A percentile compares a stretch with the other conserved stretches of the same genome.
Conservation (phyloP, 202 grass and related monocot species). For the Bolboschoenoplectus hybrid region DNA sequence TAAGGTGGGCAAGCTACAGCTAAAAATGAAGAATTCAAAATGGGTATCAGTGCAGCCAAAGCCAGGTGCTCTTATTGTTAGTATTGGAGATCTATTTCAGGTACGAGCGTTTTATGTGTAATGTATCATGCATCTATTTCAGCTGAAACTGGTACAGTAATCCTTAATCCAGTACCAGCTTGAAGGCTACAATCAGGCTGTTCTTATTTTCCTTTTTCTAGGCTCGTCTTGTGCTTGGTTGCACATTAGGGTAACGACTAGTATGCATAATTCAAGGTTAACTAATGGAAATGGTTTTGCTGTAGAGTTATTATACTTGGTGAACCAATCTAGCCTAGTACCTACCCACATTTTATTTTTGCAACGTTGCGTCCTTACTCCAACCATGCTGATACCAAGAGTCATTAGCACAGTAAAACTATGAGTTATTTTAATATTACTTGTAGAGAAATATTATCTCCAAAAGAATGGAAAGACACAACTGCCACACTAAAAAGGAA, state of each 20-base stretch:
- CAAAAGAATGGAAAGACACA: conserved; percentile 21
- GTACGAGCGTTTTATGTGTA: conserved; percentile 36
- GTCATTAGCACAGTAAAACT: background rate
- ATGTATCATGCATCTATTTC: background rate
- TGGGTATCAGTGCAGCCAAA: conserved; percentile 84
- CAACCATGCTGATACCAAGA: background rate
- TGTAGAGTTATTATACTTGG: background rate
- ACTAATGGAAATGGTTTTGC: background rate
- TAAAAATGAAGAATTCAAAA: conserved; percentile 55
- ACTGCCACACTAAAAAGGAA: background rate
- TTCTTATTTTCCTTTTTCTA: background rate
- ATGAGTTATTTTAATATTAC: background rate
- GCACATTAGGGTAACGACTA: background rate
- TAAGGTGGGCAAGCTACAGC: conserved; percentile 74
- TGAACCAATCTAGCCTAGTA: background rate
- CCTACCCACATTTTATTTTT: background rate
- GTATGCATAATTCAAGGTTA: background rate
- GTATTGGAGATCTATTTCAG: conserved; percentile 94
- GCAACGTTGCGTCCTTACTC: background rate
- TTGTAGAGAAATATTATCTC: background rate
- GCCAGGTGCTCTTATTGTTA: conserved; percentile 77
- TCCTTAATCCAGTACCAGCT: background rate
- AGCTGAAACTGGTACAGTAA: background rate
- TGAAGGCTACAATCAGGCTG: background rate
- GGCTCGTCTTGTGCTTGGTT: background rate